Base-by-base conservation (phyloP, 768 basidiomycete genomes). In the Suillus lakei region DNA sequence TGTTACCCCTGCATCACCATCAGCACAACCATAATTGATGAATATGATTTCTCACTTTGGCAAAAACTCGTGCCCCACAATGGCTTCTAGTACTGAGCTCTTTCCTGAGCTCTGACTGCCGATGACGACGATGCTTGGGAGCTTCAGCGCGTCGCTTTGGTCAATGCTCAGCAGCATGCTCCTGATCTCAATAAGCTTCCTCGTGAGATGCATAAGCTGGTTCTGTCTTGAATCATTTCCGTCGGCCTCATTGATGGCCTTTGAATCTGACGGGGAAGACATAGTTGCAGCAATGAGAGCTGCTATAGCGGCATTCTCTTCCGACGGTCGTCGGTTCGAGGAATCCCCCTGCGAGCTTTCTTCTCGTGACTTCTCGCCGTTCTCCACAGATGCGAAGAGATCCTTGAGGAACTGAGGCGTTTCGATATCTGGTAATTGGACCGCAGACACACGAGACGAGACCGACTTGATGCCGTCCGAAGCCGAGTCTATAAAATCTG, bases 101-200 rank as follows among this genome's bases (percentile, higher is more conserved):
- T 99, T 99, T 13, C 98, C 98, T 2, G 95, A 96, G 77, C 96
- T 98, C 81, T 99, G 98, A 76, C 95, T 97, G 13, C 98, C 98
- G 67, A 99, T 93, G 55, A 99, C 98, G 50, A 99, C 98, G 67
- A 99, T 99, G 71, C 95, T 97, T 2, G 98, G 98, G 23, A 99
- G 81, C 72, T 96, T 98, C 70, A 99, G 84, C 8, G 91, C 87
- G 69, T 98, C 97, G 68, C 91, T 95, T 77, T 99, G 95, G 78
- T 98, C 98, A 62, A 99, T 96, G 72, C 93, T 91, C 28, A 99
- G 82, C n/a, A 99, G 82, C 85, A 99, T 96, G 67, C 85, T 91
- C 64, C 98, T 83, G 72, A 99, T 98, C 78, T 96, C 96, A 73
- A 99, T 99, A 64, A 99, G 87, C 73, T 97, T 99, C 75, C 85